Base-by-base conservation (phyloP, 2,329 filamentous ascomycete species). In the Paramyrothecium sp. region DNA sequence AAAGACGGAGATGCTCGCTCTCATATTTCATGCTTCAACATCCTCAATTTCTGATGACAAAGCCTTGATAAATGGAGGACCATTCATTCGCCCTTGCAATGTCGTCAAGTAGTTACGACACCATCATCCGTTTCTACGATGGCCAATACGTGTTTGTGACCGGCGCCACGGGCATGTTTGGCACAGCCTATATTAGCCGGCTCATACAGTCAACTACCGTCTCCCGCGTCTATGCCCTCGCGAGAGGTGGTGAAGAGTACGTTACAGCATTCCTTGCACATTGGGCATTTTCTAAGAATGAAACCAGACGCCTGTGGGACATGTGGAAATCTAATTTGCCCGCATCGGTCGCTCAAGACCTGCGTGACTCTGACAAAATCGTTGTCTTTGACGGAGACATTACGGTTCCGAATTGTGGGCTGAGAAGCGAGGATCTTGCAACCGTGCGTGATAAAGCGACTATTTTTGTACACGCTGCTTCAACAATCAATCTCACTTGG, bases 91-190 rank as follows among this genome's bases (percentile, higher is more conserved):
- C 33, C 16, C 33, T 38, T 16, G 33, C 38, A 44, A 44, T 44
- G 38, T 44, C 38, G 8, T 44, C 38, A 44, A 7, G 38, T 12
- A 16, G n/a, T 19, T 44, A 44, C n/a, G 13, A 16, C n/a, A 7
- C 7, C 5, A 44, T 44, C n/a, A 19, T 44, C 13, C 38, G 38
- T 21, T 55, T 55, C 26, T 51, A 51, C 38, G 16, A 41, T 23
- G 47, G 54, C 11, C 17, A 44, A 11, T n/a, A 51, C 22, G 48
- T 55, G 10, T 55, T 55, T 19, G n/a, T 16, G 3, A 55, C 54
- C 5, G 54, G 47, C 17, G 54, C 33, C 7, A 55, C 54, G 7
- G 54, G 54, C 7, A 55, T 55, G 54, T 17, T 55, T 19, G 54
- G 54, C 10, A 55, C 44, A 23, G 54, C 30, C 16, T 51, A 21